Percentiles rank a stretch among this genome's conserved stretches.
Evolutionary conservation across 2,329 filamentous ascomycete species (phyloP).

Genomic region (Dothistroma septosporum): DNA sequence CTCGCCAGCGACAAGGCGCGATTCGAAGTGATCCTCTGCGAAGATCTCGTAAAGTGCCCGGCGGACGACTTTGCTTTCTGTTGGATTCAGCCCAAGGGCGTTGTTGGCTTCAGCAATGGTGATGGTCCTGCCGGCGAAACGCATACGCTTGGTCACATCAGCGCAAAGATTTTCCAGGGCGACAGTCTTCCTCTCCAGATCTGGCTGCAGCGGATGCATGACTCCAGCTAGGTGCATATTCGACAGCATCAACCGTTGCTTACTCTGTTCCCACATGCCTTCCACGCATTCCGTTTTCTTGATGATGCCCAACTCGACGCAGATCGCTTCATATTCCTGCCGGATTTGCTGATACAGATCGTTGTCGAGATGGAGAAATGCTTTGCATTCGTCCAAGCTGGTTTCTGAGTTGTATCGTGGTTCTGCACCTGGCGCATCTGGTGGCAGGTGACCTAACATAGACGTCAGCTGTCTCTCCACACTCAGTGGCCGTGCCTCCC

Average conservation of each 20-base stretch:
- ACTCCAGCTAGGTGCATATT: slow-evolving; percentile 60
- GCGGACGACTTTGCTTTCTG: slow-evolving; percentile 63
- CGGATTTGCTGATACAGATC: slow-evolving; percentile 61
- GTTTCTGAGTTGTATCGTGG: slow-evolving; percentile 78
- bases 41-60: slow-evolving; percentile 64
- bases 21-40: slow-evolving; percentile 62
- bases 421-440: slow-evolving; percentile 60
- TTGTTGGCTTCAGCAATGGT: slow-evolving; percentile 72
- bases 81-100: slow-evolving; percentile 63
- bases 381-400: slow-evolving; percentile 73
- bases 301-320: slow-evolving; percentile 60
- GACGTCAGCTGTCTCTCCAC: neutral
- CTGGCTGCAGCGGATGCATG: slow-evolving; percentile 54
- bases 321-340: slow-evolving; percentile 65
- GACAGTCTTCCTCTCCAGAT: slow-evolving; percentile 59
- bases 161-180: slow-evolving; percentile 75
- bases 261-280: slow-evolving; percentile 68
- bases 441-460: slow-evolving; percentile 52
- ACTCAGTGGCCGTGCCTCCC: neutral
- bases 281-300: slow-evolving; percentile 74
- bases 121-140: slow-evolving; percentile 62
- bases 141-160: slow-evolving; percentile 76
- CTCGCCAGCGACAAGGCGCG: slow-evolving; percentile 67
- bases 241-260: slow-evolving; percentile 62
- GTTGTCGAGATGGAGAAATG: slow-evolving; percentile 61